These are phyloP conservation scores for Porpolomopsis calyptriformis DNA, from an alignment of 768 basidiomycete genomes.

Conservation along the genomic window DNA sequence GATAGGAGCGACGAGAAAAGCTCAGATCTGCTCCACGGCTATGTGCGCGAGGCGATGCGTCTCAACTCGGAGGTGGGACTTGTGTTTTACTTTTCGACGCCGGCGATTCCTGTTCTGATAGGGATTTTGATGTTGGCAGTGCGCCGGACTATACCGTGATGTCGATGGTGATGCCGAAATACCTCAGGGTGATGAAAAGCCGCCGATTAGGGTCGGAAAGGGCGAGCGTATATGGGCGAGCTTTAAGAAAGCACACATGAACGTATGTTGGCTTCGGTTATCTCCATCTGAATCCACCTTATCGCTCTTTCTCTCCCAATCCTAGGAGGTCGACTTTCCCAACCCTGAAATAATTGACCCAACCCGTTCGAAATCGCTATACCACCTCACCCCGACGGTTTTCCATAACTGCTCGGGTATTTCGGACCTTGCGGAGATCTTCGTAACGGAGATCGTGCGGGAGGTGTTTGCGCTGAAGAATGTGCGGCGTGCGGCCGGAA, in stretches of 20 bases:
- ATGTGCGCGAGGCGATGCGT: constrained; percentile 42
- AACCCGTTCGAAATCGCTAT: constrained; percentile 22
- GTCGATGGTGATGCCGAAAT: constrained; percentile 25
- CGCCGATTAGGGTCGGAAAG: constrained; percentile 26
- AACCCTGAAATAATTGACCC: constrained; percentile 31
- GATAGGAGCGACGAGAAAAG: constrained; percentile 23
- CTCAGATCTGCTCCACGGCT: constrained; percentile 32
- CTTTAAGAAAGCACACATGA: constrained; percentile 34
- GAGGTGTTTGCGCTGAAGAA: constrained; percentile 36
- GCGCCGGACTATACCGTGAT: constrained; percentile 31
- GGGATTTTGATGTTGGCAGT: constrained; percentile 18
- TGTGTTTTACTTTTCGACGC: background rate
- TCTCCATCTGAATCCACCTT: background rate
- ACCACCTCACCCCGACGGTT: constrained; percentile 24
- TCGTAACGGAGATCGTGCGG: constrained; percentile 34
- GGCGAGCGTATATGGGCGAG: constrained; percentile 32
- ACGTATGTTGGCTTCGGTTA: constrained; percentile 16
- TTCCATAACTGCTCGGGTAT: constrained; percentile 33
- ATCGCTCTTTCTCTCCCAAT: background rate
- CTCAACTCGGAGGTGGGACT: constrained; percentile 2
- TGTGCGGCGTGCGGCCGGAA: constrained; percentile 35
- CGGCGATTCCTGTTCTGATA: background rate
- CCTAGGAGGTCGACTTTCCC: constrained; percentile 32
- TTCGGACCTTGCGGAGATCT: constrained; percentile 24
- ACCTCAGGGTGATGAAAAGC: constrained; percentile 25